Base-by-base conservation (phyloP, 306 rosid genomes). In the Prunus campanulata region DNA sequence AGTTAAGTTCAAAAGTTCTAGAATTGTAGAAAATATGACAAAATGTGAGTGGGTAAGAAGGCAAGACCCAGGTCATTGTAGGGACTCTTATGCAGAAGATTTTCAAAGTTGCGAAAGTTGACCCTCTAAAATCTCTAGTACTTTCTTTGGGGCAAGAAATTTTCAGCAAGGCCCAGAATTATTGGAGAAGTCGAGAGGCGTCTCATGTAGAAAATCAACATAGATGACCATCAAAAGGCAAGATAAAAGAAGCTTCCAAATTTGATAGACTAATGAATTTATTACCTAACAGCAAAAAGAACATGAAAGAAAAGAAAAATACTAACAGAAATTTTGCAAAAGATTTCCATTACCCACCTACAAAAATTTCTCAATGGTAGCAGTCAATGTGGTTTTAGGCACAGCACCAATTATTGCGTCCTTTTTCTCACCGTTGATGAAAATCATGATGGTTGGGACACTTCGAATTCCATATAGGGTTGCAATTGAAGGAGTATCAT, bases 381-480 rank as follows among this genome's bases (percentile, higher is more conserved):
- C 79, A 68, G 86, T 84, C 86, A 89, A 77, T 74, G 94, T 91
- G 68, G 85, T 49, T 85, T 94, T 94, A 2, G 95, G 95, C 71
- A 92, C 95, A 19, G 88, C 92, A 47, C 97, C 98, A 51, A 94
- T 90, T 72, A 91, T 75, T 12, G 91, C 50, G 30, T 90, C 93
- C 74, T 90, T 90, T 80, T 92, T 90, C 85, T 92, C 98, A 62
- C 97, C 96, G 35, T 56, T 35, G 88, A 85, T 89, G 89, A 92
- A 94, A 72, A 94, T 73, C 10, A 92, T 83, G 64, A 88, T 87
- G 25, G 97, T 94, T 44, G 97, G 96, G 70, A 92, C 88, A 74
- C 96, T 94, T 47, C 92, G 86, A 77, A 94, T 86, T 7, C 97
- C 98, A 72, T 89, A 92, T 12, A 52, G 84, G 61, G 90, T 81